Conservation (phyloP, 768 basidiomycete species). For the Termitomyces sp. region DNA sequence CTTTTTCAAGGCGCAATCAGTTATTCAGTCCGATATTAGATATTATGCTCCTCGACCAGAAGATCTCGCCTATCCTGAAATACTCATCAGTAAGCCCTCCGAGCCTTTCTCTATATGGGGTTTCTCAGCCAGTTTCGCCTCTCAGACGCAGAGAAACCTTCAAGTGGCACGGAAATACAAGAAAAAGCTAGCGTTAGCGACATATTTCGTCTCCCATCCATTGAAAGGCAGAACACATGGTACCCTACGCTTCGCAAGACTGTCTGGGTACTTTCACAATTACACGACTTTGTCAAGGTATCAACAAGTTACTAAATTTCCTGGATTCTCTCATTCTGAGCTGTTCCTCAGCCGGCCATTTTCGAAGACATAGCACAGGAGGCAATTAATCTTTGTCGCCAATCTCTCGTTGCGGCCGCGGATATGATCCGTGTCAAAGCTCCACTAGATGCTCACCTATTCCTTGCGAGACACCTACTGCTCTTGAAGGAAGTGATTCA, state of each 20-base stretch:
- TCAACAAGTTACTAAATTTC: slow-evolving; percentile 7
- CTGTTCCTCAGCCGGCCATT: slow-evolving; percentile 68
- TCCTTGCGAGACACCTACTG: slow-evolving; percentile 86
- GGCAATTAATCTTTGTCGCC: slow-evolving; percentile 77
- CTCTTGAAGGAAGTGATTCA: slow-evolving; percentile 89
- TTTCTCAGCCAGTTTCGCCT: neutral
- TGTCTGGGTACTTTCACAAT: slow-evolving; percentile 86
- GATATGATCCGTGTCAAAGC: slow-evolving; percentile 55
- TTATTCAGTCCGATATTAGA: slow-evolving; percentile 86
- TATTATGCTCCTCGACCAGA: slow-evolving; percentile 74
- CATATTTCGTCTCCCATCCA: slow-evolving; percentile 65
- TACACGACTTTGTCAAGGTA: slow-evolving; percentile 93
- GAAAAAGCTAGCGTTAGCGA: slow-evolving; percentile 72
- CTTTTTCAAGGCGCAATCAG: slow-evolving; percentile 93
- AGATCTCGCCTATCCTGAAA: slow-evolving; percentile 86
- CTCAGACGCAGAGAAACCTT: slow-evolving; percentile 44
- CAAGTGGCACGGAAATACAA: slow-evolving; percentile 41
- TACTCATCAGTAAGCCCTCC: slow-evolving; percentile 60
- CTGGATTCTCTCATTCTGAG: neutral
- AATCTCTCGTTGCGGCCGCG: slow-evolving; percentile 74
- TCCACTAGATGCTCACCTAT: slow-evolving; percentile 73
- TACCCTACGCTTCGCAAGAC: slow-evolving; percentile 87
- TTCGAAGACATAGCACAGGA: slow-evolving; percentile 98
- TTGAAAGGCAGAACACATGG: slow-evolving; percentile 83
- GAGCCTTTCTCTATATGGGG: neutral